Percentiles rank a stretch among this genome's conserved stretches.
Evolutionary conservation across 441 rosid species (phyloP).

Genomic region (Erysimum cheiri): DNA sequence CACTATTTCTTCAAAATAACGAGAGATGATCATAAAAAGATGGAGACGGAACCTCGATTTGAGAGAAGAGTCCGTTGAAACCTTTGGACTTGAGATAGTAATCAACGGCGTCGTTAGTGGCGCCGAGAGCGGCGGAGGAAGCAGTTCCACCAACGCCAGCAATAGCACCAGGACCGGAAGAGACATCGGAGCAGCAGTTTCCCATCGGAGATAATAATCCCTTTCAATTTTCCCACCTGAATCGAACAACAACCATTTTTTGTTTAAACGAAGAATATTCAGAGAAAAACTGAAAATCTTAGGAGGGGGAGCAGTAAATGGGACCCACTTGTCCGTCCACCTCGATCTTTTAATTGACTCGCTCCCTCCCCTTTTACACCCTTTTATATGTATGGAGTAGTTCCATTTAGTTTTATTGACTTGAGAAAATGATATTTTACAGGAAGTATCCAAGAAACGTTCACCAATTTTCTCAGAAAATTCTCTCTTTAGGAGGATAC

Average conservation of each 20-base stretch:
- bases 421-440: not conserved
- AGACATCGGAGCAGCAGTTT: constrained; percentile 76
- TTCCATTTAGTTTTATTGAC: no score
- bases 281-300: not conserved
- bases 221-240: not conserved
- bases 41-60: constrained; percentile 67
- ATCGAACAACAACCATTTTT: not conserved
- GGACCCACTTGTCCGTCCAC: constrained; percentile 40
- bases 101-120: constrained; percentile 68
- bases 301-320: not conserved
- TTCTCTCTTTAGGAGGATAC: constrained; percentile 3
- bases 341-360: not conserved
- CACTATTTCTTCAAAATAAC: no score
- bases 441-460: constrained; percentile 38
- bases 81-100: constrained; percentile 68
- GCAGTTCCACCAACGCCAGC: constrained; percentile 59
- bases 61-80: constrained; percentile 64
- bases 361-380: not conserved
- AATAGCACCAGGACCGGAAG: constrained; percentile 60
- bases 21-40: not conserved
- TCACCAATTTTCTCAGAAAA: constrained; percentile 26
- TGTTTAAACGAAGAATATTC: not conserved
- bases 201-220: constrained; percentile 53
- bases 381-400: no score
- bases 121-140: constrained; percentile 40